Base-by-base conservation (phyloP, 2,329 filamentous ascomycete species). In the Stagonosporopsis rhizophila region DNA sequence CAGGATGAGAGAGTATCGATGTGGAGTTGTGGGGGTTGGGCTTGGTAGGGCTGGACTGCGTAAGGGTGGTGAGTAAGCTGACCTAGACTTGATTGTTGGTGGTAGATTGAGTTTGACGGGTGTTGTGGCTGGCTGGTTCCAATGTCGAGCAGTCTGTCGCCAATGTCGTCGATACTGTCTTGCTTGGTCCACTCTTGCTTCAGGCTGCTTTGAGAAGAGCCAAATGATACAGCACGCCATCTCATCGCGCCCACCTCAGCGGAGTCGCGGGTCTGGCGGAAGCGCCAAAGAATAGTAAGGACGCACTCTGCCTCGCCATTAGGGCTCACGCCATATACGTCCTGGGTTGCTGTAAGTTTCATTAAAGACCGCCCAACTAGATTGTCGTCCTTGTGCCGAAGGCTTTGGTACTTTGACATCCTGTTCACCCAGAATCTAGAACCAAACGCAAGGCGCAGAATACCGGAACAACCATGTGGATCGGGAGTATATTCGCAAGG, bases 381-480 rank as follows among this genome's bases (percentile, higher is more conserved):
- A 11, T 68, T 64, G 41, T 68, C 66, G 27, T 65, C 59, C 44
- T 59, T 60, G 19, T 61, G 62, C 25, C 66, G 58, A 17, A 61
- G 25, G 9, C 39, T 59, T n/a, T 63, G 59, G 9, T 78, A 65
- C 8, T 62, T 61, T 2, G 59, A 66, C 58, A 80, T 71, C 30
- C 70, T 71, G 12, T 65, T 65, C 1, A 75, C 79, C 79, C 79
- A 81, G 56, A 80, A 81, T 2, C 61, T 67, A 44, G 77, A 79
- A 2, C 78, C 77, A 46, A 82, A 81, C 1, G 62, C 63, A 8
- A 77, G 64, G 61, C 64, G 59, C 53, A 75, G 47, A 39, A 68
- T 41, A 53, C 71, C 60, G 52, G 53, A 56, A 2, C 53, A 49
- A n/a, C 62, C 58, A 17, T 53, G 44, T 19, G 55, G 46, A 56